phyloP scores from a whole-genome alignment of 495 filamentous ascomycete species.

The Ascodesmis nigricans region DNA sequence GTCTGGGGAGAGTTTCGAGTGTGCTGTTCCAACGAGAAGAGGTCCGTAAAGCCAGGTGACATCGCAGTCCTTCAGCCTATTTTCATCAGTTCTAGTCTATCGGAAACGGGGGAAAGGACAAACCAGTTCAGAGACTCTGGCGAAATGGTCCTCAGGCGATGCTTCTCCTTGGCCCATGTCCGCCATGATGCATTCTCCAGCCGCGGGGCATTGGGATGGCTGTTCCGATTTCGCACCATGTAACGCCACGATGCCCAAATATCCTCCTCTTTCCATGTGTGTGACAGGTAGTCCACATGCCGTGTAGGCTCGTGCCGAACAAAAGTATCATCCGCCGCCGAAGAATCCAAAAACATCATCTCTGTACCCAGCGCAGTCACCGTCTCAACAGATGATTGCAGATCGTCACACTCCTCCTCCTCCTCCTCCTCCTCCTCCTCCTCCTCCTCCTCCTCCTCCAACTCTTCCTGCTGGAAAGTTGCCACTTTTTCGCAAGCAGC shows the following conservation, averaged over 20 bases:
- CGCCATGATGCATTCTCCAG: slow-evolving; percentile 96
- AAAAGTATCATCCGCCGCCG: slow-evolving; percentile 69
- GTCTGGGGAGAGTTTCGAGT: slow-evolving; percentile 26
- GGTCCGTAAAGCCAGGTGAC: slow-evolving; percentile 97
- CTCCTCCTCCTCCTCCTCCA: no score
- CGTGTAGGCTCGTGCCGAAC: slow-evolving; percentile 56
- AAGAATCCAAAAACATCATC: slow-evolving; percentile 24
- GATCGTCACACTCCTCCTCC: no score
- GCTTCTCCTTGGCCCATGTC: slow-evolving; percentile 86
- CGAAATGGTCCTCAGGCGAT: slow-evolving; percentile 63
- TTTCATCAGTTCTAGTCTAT: slow-evolving; percentile 12
- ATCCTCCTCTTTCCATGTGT: slow-evolving; percentile 91
- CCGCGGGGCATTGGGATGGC: slow-evolving; percentile 59
- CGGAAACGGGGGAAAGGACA: slow-evolving; percentile 15
- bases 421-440: no score
- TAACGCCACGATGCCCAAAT: slow-evolving; percentile 96
- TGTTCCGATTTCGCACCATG: slow-evolving; percentile 52
- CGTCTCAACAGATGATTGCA: no score
- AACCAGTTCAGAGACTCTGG: slow-evolving; percentile 82
- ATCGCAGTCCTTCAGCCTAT: slow-evolving; percentile 88
- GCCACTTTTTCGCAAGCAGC: no score
- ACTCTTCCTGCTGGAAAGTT: no score
- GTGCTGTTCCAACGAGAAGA: slow-evolving; percentile 42
- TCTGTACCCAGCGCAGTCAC: no score
- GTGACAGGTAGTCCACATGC: slow-evolving; percentile 91